A percentile compares a stretch with the other conserved stretches of the same genome.
phyloP scores from a whole-genome alignment of 352 stramenopile species.

The Phytophthora kernoviae region DNA sequence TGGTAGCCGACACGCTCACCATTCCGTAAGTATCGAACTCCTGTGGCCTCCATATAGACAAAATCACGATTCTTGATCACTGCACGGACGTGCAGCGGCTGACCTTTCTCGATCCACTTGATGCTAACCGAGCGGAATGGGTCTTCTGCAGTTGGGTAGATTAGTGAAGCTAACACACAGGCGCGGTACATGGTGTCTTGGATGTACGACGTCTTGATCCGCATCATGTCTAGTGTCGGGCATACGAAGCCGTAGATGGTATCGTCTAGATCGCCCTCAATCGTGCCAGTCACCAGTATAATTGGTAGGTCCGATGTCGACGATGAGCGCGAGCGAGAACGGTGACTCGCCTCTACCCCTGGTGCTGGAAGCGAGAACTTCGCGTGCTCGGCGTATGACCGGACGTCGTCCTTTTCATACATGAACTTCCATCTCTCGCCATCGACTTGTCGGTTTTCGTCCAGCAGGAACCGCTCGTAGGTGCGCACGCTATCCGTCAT shows the following conservation, averaged over 20 bases:
- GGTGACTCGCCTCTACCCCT: conserved; percentile 6
- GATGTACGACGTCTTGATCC: conserved; percentile 43
- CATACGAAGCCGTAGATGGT: conserved; percentile 42
- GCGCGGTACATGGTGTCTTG: conserved; percentile 28
- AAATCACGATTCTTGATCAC: conserved; percentile 53
- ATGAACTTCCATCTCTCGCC: conserved; percentile 46
- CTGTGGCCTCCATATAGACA: conserved; percentile 57
- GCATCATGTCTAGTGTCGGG: conserved; percentile 39
- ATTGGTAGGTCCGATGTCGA: conserved; percentile 29
- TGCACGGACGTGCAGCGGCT: conserved; percentile 30
- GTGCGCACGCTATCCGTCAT: conserved; percentile 32
- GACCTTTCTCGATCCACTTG: conserved; percentile 42
- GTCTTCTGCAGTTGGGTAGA: conserved; percentile 23
- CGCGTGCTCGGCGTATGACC: conserved; percentile 32
- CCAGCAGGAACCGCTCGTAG: conserved; percentile 36
- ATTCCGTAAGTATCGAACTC: conserved; percentile 36
- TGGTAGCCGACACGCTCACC: conserved; percentile 56
- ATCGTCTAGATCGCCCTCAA: conserved; percentile 45
- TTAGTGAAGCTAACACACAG: conserved; percentile 38
- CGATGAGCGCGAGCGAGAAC: conserved; percentile 14
- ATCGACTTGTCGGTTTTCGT: conserved; percentile 26
- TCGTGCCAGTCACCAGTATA: conserved; percentile 37
- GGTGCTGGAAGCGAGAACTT: conserved; percentile 1
- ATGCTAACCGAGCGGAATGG: conserved; percentile 41
- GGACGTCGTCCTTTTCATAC: conserved; percentile 39